Conservation (phyloP, 1,284 basidiomycete species). For the Naganishia cerealis region DNA sequence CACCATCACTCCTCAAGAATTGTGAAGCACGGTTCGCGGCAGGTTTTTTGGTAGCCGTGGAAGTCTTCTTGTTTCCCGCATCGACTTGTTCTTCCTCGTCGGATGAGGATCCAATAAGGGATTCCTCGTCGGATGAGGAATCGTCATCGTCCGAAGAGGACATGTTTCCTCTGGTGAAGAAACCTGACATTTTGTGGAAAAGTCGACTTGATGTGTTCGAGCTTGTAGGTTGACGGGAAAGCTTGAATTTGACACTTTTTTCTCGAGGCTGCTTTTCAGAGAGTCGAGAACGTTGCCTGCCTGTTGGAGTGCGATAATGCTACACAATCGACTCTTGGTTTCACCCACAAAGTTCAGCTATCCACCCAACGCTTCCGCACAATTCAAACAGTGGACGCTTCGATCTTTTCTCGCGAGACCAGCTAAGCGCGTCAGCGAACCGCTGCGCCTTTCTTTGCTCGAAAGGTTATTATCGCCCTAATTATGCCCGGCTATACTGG, state of each 20-base stretch:
- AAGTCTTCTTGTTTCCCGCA: slow-evolving; percentile 3
- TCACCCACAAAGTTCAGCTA: neutral
- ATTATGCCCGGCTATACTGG: too few relatives aligned
- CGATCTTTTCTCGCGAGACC: neutral
- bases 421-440: neutral
- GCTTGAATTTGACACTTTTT: neutral
- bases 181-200: slow-evolving; percentile 26
- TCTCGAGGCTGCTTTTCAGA: neutral
- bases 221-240: neutral
- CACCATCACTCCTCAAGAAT: slow-evolving; percentile 35
- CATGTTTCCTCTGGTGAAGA: slow-evolving; percentile 30
- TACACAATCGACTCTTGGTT: slow-evolving; percentile 8
- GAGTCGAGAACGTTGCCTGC: neutral
- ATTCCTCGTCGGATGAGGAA: slow-evolving; percentile 50
- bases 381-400: slow-evolving; percentile 7
- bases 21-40: slow-evolving; percentile 37
- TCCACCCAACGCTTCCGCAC: neutral
- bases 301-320: neutral
- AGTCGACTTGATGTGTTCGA: neutral
- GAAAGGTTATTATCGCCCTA: neutral
- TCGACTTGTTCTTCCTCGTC: slow-evolving; percentile 44
- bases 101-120: slow-evolving; percentile 43
- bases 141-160: slow-evolving; percentile 46
- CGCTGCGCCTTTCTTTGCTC: neutral
- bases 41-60: slow-evolving; percentile 37